Evolutionary conservation across 2,329 filamentous ascomycete species (phyloP), one percentile per base, ranked within the genome.

Genomic region (Fusarium clavum): DNA sequence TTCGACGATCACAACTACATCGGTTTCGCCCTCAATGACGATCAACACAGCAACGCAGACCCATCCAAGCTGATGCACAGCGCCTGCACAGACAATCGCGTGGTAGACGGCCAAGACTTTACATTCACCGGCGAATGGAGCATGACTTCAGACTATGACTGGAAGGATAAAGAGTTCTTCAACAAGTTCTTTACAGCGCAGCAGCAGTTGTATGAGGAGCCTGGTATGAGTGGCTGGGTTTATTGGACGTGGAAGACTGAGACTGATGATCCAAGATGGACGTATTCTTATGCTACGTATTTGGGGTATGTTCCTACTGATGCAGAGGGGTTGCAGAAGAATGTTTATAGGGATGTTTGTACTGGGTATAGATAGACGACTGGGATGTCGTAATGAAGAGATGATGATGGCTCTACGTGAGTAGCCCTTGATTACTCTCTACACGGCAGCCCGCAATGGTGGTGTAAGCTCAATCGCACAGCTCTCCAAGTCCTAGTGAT

Each of bases 231-330:
- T 3, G 68, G 64, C 1, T 71, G 64, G 69, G 52, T 71, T 3
- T 71, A 62, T 40, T 71, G 69, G 69, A 66, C 68, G 3, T 71
- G 69, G 69, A 71, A 71, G 34, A 71, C 69, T 2, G 64, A 71
- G 54, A 24, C 57, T 11, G 41, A 69, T 25, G 69, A 71, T 22
- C 68, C 69, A 0, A 43, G 64, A 34, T 71, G 68, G 68, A 71
- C 68, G 1, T 71, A 71, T 38, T 71, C 69, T 12, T 55, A 71
- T 20, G 64, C 68, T 4, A 71, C 68, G 1, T 47, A 18, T 25
- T 47, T 71, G 4, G 32, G 44, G 0, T 71, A 71, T 8, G 32
- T 71, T n/a, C 69, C 69, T 7, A 69, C 57, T 5, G 68, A 71
- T 46, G 69, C 68, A 5, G 68, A 18, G 5, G 69, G 56, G 1